Base-by-base conservation (phyloP, 352 stramenopile genomes). In the Pilasporangium apinafurcum region DNA sequence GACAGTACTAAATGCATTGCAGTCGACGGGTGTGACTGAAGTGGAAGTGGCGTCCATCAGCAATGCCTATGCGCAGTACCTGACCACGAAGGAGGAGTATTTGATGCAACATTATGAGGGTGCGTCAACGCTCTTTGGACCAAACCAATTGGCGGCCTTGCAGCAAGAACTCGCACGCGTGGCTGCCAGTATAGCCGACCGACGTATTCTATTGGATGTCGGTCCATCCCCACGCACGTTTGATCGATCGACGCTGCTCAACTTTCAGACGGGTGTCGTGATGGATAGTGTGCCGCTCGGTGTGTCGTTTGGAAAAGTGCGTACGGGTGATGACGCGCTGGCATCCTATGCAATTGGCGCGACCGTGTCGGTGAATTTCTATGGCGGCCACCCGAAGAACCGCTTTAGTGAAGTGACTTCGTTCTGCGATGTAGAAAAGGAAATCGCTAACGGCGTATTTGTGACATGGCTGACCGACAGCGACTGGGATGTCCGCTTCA, bases 11-110 rank as follows among this genome's bases (percentile, higher is more conserved):
- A 44, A 14, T 3, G 65, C 44, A 4, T 32, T 85, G 7, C 28
- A 20, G 3, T 16, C 24, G 1, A 51, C 30, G 0, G 59, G 61
- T 12, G 59, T 77, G 10, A 72, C 37, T 9, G 54, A 82, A 46
- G 62, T 83, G 0, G 72, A 81, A 42, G 8, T 86, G 8, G 59
- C 55, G 10, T 58, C 69, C 2, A 54, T 81, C 41, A 75, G 50
- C 17, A 87, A 89, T 43, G 69, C 50, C 1, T 87, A 88, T 46
- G 59, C 65, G 16, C 48, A 59, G 24, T 88, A 88, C 46, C 41
- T 83, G 47, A 80, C 74, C 29, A 88, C 76, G 2, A 44, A 44
- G 5, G 74, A 86, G 29, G 76, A 88, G 41, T 88, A 87, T 43
- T 32, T 69, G 2, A 57, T 47, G 5, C 76, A 88, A 44, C 40